phyloP scores from a whole-genome alignment of 257 asterid species.

The Solanum pennellii region DNA sequence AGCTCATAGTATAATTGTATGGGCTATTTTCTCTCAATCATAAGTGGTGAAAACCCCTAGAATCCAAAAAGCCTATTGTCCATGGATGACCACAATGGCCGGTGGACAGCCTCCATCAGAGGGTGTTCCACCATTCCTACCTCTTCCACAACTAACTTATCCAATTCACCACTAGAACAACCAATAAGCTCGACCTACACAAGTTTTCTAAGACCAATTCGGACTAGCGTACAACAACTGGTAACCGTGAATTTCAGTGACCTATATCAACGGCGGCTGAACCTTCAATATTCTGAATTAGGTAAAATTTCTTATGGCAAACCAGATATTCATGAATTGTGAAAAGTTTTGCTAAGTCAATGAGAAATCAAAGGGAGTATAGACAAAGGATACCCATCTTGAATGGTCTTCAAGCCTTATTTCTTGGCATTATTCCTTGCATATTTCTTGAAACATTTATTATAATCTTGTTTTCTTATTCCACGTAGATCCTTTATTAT shows the following conservation, averaged over 20 bases:
- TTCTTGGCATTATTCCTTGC: not conserved
- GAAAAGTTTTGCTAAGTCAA: not conserved
- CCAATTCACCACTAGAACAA: not conserved
- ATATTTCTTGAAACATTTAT: not conserved
- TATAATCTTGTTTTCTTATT: not conserved
- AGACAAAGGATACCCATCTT: not conserved
- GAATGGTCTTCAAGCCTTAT: not conserved
- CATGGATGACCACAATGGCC: not conserved
- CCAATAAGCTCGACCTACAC: not conserved
- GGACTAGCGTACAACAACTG: not conserved
- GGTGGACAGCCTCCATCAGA: not conserved
- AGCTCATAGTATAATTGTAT: not conserved
- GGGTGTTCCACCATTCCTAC: not conserved
- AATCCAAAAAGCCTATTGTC: not conserved
- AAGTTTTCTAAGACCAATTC: not conserved
- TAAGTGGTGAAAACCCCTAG: not conserved
- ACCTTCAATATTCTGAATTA: not conserved
- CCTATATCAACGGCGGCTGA: not conserved
- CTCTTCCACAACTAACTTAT: not conserved
- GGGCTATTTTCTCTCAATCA: not conserved
- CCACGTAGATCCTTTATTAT: not conserved
- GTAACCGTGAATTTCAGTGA: not conserved
- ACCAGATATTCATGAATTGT: no score
- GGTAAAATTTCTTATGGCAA: not conserved
- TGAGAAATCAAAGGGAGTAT: not conserved